phyloP scores from a whole-genome alignment of 2,329 filamentous ascomycete genomes.

The Fusarium nelsonii region DNA sequence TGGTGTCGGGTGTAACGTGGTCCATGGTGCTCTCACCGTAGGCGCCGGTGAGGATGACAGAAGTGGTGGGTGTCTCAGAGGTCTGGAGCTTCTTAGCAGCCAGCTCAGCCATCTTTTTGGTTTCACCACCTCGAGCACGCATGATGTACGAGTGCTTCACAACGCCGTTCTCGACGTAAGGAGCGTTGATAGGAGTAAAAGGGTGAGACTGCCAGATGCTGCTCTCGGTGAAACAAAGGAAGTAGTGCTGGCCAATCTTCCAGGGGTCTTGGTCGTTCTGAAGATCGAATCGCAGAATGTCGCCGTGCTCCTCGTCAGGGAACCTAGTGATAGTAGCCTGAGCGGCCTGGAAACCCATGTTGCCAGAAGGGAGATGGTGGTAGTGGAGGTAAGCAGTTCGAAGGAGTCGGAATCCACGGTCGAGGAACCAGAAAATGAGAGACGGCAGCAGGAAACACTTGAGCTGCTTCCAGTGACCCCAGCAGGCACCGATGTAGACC shows the following conservation, averaged over 20 bases:
- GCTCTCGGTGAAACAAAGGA: constrained; percentile 73
- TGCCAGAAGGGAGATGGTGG: constrained; percentile 58
- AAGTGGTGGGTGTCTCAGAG: constrained; percentile 55
- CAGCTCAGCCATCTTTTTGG: constrained; percentile 64
- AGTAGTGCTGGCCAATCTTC: constrained; percentile 78
- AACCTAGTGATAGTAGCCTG: constrained; percentile 63
- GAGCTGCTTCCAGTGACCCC: constrained; percentile 78
- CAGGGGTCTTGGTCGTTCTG: constrained; percentile 70
- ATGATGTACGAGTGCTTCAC: constrained; percentile 69
- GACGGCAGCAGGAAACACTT: constrained; percentile 77
- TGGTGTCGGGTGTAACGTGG: constrained; percentile 56
- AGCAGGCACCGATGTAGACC: constrained; percentile 80
- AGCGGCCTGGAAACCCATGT: constrained; percentile 67
- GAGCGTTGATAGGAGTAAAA: constrained; percentile 72
- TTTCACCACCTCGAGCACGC: constrained; percentile 70
- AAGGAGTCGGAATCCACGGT: constrained; percentile 69
- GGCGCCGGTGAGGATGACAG: constrained; percentile 71
- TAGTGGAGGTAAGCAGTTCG: constrained; percentile 72
- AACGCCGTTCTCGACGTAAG: constrained; percentile 55
- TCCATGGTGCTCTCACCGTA: constrained; percentile 68
- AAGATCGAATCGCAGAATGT: constrained; percentile 75
- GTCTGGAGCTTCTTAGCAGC: constrained; percentile 54
- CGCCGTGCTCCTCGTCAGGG: constrained; percentile 66
- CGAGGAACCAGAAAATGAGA: constrained; percentile 73
- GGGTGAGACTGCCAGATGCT: constrained; percentile 80